phyloP scores from a whole-genome alignment of 2,329 filamentous ascomycete species.

The Penicillium capsulatum region DNA sequence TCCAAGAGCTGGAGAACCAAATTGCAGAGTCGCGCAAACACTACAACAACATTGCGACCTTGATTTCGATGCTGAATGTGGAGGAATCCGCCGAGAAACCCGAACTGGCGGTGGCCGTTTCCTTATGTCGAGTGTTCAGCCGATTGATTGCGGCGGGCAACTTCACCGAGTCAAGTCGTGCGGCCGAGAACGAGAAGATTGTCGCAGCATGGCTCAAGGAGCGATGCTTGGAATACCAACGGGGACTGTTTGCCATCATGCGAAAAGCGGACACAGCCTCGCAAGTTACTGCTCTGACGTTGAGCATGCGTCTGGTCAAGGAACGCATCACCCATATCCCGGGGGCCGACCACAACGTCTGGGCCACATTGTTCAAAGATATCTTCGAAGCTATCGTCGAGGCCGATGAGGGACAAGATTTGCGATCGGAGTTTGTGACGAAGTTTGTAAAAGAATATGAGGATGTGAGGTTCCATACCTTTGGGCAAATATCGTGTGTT shows the following conservation, averaged over 20 bases:
- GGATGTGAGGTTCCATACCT: conserved; percentile 80
- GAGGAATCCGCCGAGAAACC: conserved; percentile 52
- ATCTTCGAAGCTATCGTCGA: conserved; percentile 62
- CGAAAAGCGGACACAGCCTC: conserved; percentile 56
- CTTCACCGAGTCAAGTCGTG: conserved; percentile 61
- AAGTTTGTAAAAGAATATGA: conserved; percentile 76
- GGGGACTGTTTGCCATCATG: conserved; percentile 59
- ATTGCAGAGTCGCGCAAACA: conserved; percentile 82
- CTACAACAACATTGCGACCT: conserved; percentile 80
- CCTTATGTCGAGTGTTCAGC: conserved; percentile 81
- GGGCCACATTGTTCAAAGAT: conserved; percentile 65
- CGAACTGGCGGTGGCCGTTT: conserved; percentile 66
- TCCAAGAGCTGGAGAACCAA: conserved; percentile 71
- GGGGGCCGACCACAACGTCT: conserved; percentile 61
- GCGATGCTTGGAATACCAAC: conserved; percentile 67
- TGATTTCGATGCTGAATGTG: conserved; percentile 60
- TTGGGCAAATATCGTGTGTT: conserved; percentile 67
- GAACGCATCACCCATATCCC: conserved; percentile 64
- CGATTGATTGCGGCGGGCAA: conserved; percentile 71
- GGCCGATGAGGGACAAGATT: conserved; percentile 53
- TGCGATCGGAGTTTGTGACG: conserved; percentile 68
- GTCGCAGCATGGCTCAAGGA: conserved; percentile 76
- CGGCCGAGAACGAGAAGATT: conserved; percentile 68
- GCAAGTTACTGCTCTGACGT: conserved; percentile 63
- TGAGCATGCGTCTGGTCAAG: conserved; percentile 81